These are phyloP conservation scores for Flaveria robusta DNA, from an alignment of 129 eudicot species.

Conservation along the genomic window DNA sequence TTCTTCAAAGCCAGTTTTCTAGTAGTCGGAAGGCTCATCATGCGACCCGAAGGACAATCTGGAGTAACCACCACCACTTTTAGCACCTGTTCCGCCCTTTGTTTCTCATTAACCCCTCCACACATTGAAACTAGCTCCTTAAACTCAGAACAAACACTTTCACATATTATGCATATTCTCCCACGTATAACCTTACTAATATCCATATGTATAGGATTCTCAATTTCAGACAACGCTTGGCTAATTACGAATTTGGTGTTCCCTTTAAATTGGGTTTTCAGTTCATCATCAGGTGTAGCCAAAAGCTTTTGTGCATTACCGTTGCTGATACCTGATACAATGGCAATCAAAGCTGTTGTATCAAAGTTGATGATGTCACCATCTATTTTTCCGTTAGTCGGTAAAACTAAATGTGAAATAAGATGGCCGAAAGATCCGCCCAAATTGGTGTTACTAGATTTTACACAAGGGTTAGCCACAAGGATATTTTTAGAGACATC, in stretches of 20 bases:
- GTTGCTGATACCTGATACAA: slow-evolving; percentile 88
- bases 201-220: slow-evolving; percentile 62
- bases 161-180: slow-evolving; percentile 72
- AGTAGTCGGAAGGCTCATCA: slow-evolving; percentile 77
- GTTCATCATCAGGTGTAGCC: slow-evolving; percentile 59
- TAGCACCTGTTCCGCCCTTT: slow-evolving; percentile 56
- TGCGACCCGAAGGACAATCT: slow-evolving; percentile 80
- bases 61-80: slow-evolving; percentile 61
- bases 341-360: slow-evolving; percentile 88
- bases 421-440: slow-evolving; percentile 54
- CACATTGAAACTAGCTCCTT: slow-evolving; percentile 84
- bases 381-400: slow-evolving; percentile 1
- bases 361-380: slow-evolving; percentile 70
- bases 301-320: slow-evolving; percentile 65
- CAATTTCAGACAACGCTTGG: slow-evolving; percentile 73
- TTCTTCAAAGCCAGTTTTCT: slow-evolving; percentile 87
- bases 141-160: slow-evolving; percentile 63
- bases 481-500: slow-evolving; percentile 26
- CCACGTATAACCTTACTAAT: slow-evolving; percentile 47
- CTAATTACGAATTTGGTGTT: slow-evolving; percentile 75
- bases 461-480: slow-evolving; percentile 19
- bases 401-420: slow-evolving; percentile 46
- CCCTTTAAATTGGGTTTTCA: slow-evolving; percentile 66
- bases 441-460: slow-evolving; percentile 24
- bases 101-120: slow-evolving; percentile 82